Evolutionary conservation across 2,329 filamentous ascomycete genomes (phyloP), one percentile per base, ranked within the genome.

Genomic region (Hirsutella thompsonii): DNA sequence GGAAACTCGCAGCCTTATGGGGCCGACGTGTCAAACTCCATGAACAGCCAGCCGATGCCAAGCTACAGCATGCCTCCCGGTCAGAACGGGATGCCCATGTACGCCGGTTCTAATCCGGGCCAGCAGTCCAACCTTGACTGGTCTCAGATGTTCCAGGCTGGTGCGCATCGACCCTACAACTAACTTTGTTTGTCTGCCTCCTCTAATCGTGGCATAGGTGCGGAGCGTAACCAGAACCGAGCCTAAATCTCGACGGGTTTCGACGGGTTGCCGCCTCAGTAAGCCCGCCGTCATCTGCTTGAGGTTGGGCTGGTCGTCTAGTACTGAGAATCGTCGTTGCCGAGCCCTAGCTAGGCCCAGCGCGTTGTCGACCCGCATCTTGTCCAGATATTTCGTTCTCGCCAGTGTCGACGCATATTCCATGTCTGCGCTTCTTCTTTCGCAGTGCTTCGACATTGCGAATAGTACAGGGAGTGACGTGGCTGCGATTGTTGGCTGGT

Each of bases 101-200:
- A 77, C 60, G 69, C 67, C 55, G 68, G 67, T 57, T 72, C 74
- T 52, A 73, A 72, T 63, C 64, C 70, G 62, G 71, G 72, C 61
- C 75, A 79, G 63, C 69, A 74, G 64, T 67, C 70, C 58, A 63
- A 72, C 67, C 67, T 82, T 67, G 81, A 86, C 66, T 87, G 82
- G 82, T 74, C 80, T 56, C 74, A 81, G 59, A 83, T 87, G 77
- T 85, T 85, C 68, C 81, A 80, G 67, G 63, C 79, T 67, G 79
- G 78, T 72, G 70, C 75, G 66, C 75, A 81, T 63, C 68, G 77
- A 63, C 68, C 70, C 13, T 62, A 72, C 74, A 68, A 74, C 69
- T 64, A 67, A 67, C 69, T 72, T 11, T 19, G 58, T 78, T 74
- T 64, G 66, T 43, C 48, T 46, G 44, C 41, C 42, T 39, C 70